Evolutionary conservation across 1,284 basidiomycete species (phyloP), one percentile per base, ranked within the genome.

Genomic region (Cryptococcus deneoformans): DNA sequence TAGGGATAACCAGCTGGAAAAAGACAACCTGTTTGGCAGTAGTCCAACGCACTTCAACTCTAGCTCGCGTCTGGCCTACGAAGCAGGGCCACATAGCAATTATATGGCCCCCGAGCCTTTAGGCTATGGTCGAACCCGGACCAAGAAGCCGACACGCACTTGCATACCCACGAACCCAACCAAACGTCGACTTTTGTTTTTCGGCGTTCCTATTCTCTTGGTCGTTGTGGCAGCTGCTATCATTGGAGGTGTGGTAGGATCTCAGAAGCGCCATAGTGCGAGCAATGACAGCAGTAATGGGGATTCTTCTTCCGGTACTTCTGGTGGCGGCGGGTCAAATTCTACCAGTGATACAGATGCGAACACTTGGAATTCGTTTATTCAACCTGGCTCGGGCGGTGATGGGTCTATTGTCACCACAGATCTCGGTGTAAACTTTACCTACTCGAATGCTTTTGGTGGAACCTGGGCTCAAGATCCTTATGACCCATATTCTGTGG

Each of bases 401-500:
- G 60, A 65, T 46, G 69, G 71, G 3, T 65, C 65, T 5, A 63
- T 60, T 5, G 64, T 72, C 10, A 74, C 71, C 10, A 75, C 72
- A 38, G 89, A 90, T 56, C 82, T 84, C 24, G 85, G 89, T 71
- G 88, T 86, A 7, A 83, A 79, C 6, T 83, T 83, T 72, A 84
- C 80, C 0, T 93, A 92, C 72, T 73, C 66, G 46, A 93, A 93
- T 77, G 69, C 80, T n/a, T 89, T 89, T 71, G 90, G 89, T 50
- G 89, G 89, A 2, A 80, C 76, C 66, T 93, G 89, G 82, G 79
- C 80, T 44, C 80, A 80, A 61, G 85, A 93, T 68, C 82, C 85
- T 10, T 80, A 83, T 44, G 83, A 90, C 72, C 92, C 93, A 0
- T 75, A 71, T 58, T 53, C 59, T 16, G 73, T 73, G 57, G 60